Conservation (phyloP, 768 basidiomycete genomes). For the Phanerochaete carnosa region DNA sequence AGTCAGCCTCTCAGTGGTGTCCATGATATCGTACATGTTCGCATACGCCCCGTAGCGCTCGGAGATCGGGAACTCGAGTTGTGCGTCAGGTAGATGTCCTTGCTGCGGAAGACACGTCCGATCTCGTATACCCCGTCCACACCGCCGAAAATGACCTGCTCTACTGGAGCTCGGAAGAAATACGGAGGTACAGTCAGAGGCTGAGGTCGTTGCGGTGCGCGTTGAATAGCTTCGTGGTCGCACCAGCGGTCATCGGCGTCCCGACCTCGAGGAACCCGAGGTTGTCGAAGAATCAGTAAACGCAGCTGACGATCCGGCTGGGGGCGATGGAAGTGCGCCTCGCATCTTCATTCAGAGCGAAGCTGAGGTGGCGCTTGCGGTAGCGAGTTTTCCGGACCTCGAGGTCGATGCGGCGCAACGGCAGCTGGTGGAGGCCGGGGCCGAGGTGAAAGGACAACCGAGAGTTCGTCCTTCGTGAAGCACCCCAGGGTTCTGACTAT, state of each 20-base stretch:
- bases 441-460: constrained; percentile 88
- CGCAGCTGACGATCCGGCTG: constrained; percentile 86
- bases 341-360: constrained; percentile 89
- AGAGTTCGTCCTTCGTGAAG: constrained; percentile 94
- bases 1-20: constrained; percentile 86
- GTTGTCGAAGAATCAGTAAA: constrained; percentile 84
- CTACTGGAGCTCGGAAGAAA: constrained; percentile 98
- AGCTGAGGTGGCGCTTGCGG: constrained; percentile 97
- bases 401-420: constrained; percentile 87
- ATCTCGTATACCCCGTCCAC: constrained; percentile 98
- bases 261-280: constrained; percentile 98
- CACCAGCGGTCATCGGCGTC: constrained; percentile 98
- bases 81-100: constrained; percentile 97
- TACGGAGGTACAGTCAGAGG: constrained; percentile 93
- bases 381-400: constrained; percentile 98
- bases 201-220: constrained; percentile 99
- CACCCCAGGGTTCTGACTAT: constrained; percentile 86
- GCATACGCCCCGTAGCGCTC: constrained; percentile 99
- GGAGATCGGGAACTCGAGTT: constrained; percentile 99
- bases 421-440: constrained; percentile 95
- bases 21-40: constrained; percentile 99
- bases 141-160: constrained; percentile 95
- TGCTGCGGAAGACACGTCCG: constrained; percentile 96
- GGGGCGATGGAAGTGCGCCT: constrained; percentile 90
- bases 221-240: constrained; percentile 97